Evolutionary conservation across 129 eudicot species (phyloP).

Genomic region (Scalesia atractyloides): DNA sequence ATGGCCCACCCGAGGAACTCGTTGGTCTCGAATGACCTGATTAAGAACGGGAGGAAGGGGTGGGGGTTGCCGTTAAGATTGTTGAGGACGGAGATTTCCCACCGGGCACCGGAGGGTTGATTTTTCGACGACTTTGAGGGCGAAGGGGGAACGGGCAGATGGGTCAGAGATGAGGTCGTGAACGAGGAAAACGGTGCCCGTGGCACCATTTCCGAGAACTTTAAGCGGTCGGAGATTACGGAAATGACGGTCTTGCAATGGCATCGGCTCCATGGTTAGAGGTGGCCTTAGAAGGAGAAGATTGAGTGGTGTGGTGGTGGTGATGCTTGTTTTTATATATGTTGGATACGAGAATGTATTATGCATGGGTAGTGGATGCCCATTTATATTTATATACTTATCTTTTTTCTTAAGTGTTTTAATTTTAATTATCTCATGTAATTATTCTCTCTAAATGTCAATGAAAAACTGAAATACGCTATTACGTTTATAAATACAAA

Average conservation of each 20-base stretch:
- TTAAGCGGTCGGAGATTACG: slow-evolving; percentile 53
- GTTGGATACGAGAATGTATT: slow-evolving; percentile 7
- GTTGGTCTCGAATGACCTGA: slow-evolving; percentile 53
- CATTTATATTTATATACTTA: slow-evolving; percentile 7
- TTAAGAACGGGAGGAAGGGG: slow-evolving; percentile 68
- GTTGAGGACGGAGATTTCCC: slow-evolving; percentile 73
- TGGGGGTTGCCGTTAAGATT: slow-evolving; percentile 33
- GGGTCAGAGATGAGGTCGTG: slow-evolving; percentile 52
- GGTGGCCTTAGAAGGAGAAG: neutral
- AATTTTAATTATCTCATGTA: too few species aligned
- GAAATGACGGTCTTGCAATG: slow-evolving; percentile 42
- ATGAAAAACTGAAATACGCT: too few species aligned
- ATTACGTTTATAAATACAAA: too few species aligned
- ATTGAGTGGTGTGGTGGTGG: slow-evolving; percentile 17
- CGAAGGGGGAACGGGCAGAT: slow-evolving; percentile 51
- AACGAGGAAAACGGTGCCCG: slow-evolving; percentile 86
- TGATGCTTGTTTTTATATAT: neutral
- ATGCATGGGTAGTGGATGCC: slow-evolving; percentile 27
- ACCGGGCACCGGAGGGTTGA: slow-evolving; percentile 53
- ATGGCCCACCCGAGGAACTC: slow-evolving; percentile 69
- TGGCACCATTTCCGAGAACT: slow-evolving; percentile 87
- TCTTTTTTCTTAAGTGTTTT: neutral
- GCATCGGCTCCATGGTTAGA: slow-evolving; percentile 35
- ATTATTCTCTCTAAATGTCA: too few species aligned
- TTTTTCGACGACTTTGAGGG: slow-evolving; percentile 89